Conservation (phyloP, 768 basidiomycete genomes). For the Phlegmacium glaucopus region DNA sequence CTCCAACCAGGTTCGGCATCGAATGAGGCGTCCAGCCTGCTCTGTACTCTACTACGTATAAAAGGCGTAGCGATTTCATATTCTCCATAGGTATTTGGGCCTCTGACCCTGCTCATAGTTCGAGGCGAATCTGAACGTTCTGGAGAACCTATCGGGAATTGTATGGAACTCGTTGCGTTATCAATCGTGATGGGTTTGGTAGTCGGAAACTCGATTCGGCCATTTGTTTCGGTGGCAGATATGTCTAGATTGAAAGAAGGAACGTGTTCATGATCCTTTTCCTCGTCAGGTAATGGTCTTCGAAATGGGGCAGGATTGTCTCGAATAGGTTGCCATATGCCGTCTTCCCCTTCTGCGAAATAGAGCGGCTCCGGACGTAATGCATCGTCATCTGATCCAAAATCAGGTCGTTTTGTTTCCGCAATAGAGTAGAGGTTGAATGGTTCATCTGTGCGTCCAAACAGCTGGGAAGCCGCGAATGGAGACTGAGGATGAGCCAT, state of each 20-base stretch:
- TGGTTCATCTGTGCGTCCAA: constrained; percentile 73
- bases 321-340: constrained; percentile 42
- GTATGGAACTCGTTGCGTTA: constrained; percentile 64
- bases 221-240: constrained; percentile 38
- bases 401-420: constrained; percentile 57
- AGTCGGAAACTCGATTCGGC: constrained; percentile 55
- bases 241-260: constrained; percentile 40
- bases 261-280: constrained; percentile 47
- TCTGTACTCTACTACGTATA: constrained; percentile 81
- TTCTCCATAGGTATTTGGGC: constrained; percentile 67
- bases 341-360: constrained; percentile 38
- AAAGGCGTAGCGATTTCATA: constrained; percentile 74
- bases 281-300: constrained; percentile 71
- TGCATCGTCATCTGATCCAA: constrained; percentile 53
- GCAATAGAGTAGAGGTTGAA: constrained; percentile 83
- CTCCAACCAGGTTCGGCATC: constrained; percentile 77
- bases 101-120: constrained; percentile 40
- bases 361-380: constrained; percentile 51
- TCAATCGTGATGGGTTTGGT: constrained; percentile 49
- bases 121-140: constrained; percentile 66
- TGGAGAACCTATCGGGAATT: constrained; percentile 78
- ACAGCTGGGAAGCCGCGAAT: constrained; percentile 83
- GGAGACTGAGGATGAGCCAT: constrained; percentile 72
- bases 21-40: constrained; percentile 58
- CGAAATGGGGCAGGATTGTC: constrained; percentile 75